Conservation (phyloP, 345 rosid genomes). For the Leavenworthia alabamica region DNA sequence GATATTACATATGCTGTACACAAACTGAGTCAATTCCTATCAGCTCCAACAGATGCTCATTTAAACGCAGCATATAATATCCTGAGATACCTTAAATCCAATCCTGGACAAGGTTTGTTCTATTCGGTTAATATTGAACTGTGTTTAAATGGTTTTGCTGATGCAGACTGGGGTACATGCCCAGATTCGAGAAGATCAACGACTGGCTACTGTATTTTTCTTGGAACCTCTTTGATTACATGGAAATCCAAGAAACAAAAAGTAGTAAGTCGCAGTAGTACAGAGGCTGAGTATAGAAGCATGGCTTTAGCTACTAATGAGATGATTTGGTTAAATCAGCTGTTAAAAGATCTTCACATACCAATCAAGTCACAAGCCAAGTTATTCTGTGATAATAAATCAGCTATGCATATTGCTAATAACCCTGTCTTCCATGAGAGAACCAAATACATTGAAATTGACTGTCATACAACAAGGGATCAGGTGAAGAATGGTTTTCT, state of each 20-base stretch:
- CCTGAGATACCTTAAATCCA: neutral
- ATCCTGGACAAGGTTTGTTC: neutral
- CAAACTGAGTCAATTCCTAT: too few species aligned
- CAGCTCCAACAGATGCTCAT: too few species aligned
- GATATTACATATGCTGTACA: too few species aligned
- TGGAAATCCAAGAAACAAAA: neutral
- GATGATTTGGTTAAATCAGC: neutral
- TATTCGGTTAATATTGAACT: neutral
- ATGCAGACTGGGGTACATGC: neutral
- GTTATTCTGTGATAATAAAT: neutral
- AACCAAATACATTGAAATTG: neutral
- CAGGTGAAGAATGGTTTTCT: neutral
- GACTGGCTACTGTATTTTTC: neutral
- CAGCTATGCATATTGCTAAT: neutral
- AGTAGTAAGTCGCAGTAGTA: neutral
- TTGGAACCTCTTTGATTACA: neutral
- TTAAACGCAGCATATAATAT: neutral
- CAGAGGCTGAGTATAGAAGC: neutral
- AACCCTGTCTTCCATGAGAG: neutral
- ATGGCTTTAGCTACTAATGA: neutral
- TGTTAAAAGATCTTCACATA: neutral
- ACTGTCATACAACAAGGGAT: rapidly evolving
- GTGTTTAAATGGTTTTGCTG: neutral
- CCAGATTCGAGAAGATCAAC: neutral
- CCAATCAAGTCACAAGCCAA: neutral